Evolutionary conservation across 1,139 yeast genomes (phyloP), one percentile per base, ranked within the genome.

Genomic region (Scheffersomyces insectosa): DNA sequence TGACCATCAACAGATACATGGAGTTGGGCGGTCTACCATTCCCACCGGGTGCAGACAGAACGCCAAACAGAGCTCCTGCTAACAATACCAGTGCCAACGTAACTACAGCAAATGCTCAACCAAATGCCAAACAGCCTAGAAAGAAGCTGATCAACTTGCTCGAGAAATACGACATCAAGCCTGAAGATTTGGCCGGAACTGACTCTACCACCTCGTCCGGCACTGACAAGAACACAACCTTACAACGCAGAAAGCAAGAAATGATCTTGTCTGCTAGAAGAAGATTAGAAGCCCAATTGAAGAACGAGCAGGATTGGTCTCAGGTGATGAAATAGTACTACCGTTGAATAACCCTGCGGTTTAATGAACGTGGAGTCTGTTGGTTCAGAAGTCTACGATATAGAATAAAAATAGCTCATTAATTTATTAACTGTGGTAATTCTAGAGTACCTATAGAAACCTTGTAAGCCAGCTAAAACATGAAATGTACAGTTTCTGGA

Each of bases 1-100:
- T 66, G 9, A 90, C 98, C 0, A 82, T 90, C 15, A 88, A 89
- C 44, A 73, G 83, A 42, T 84, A 74, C 48, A 69, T 89, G 67
- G 77, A 79, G 40, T 77, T 76, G 33, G 90, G 89, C 3, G 66
- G 71, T 4, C 74, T 88, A 45, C 93, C 95, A 11, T 70, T 68
- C 46, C 88, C 93, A 5, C 86, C 88, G n/a, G 77, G 72, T 1
- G 13, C 43, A 2, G 29, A 20, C 5, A 35, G 27, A 12, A 28
- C 30, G 4, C 14, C 30, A 42, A 47, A 28, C 38, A 16, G 35
- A 16, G 33, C 35, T 28, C 30, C 38, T 10, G 9, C 30, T 12
- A 27, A 13, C 20, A 38, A 28, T 12, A 11, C 27, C 2, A 30
- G 50, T 5, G 40, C 40, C 9, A 28, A 46, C 5, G 36, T 20